A percentile compares a stretch with the other conserved stretches of the same genome.
Conservation (phyloP, 768 basidiomycete species). For the Podaxis carcinomalis region DNA sequence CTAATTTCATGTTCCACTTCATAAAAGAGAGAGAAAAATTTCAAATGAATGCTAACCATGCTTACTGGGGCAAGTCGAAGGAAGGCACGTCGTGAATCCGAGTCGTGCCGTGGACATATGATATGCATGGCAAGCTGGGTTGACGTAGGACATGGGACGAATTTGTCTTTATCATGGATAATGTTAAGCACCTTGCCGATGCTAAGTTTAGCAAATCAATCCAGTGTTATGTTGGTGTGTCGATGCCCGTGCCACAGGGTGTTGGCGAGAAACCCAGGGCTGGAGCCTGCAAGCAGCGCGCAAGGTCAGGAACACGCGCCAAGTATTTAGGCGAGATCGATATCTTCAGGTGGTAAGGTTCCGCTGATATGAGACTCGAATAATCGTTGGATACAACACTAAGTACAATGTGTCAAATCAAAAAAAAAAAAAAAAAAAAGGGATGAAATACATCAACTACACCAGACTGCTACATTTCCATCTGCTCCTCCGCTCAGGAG, state of each 20-base stretch:
- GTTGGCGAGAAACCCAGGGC: neutral
- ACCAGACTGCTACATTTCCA: slow-evolving; percentile 86
- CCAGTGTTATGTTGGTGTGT: too few relatives aligned
- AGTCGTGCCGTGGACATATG: neutral
- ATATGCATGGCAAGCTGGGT: neutral
- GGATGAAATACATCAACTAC: slow-evolving; percentile 41
- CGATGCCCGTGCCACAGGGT: neutral
- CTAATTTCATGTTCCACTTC: neutral
- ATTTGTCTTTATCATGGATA: neutral
- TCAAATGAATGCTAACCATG: slow-evolving; percentile 1
- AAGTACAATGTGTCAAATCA: neutral
- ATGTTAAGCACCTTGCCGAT: neutral
- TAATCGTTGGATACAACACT: too few relatives aligned
- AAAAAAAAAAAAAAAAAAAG: neutral
- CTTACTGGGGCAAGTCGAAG: neutral
- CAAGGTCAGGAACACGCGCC: neutral
- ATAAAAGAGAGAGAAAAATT: slow-evolving; percentile 2
- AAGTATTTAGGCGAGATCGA: neutral
- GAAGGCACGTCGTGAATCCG: too few relatives aligned
- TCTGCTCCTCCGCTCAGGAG: slow-evolving; percentile 90
- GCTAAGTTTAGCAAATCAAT: neutral
- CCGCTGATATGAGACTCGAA: too few relatives aligned
- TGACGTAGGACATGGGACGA: neutral
- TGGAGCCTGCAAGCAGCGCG: neutral
- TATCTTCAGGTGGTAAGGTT: neutral